Evolutionary conservation across 805 yeast genomes (phyloP).

Genomic region (Kazachstania viticola): DNA sequence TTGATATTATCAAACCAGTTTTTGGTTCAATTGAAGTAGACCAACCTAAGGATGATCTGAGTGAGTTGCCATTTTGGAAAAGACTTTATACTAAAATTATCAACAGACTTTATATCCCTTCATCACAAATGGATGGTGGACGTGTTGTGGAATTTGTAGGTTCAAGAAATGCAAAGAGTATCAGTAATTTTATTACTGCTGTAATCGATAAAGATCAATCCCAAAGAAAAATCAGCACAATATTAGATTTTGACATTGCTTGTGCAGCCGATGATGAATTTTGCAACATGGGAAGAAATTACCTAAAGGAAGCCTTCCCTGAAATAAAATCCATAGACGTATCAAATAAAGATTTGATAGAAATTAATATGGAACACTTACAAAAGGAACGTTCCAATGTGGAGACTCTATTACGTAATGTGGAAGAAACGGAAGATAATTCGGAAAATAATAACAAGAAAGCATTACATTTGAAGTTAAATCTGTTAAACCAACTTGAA

Average conservation of each 20-base stretch:
- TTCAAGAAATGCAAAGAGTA: conserved; percentile 34
- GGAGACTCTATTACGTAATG: too few species aligned
- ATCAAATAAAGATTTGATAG: too few species aligned
- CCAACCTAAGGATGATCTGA: conserved; percentile 1
- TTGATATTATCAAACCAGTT: conserved; percentile 43
- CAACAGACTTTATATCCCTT: conserved; percentile 5
- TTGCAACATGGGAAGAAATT: conserved; percentile 12
- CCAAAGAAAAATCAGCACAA: too few species aligned
- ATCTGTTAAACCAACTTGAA: too few species aligned
- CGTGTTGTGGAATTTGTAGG: conserved; percentile 49
- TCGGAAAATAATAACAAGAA: too few species aligned
- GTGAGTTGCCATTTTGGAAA: conserved; percentile 6
- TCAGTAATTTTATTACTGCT: conserved; percentile 42
- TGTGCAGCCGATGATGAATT: conserved; percentile 5
- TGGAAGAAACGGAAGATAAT: too few species aligned
- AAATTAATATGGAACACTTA: too few species aligned
- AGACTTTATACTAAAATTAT: conserved; percentile 3
- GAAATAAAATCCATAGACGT: too few species aligned
- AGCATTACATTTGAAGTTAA: too few species aligned
- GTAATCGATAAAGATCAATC: too few species aligned
- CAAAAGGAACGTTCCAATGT: too few species aligned
- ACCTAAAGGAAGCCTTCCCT: background rate
- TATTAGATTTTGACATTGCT: too few species aligned
- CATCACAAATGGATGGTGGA: conserved; percentile 17
- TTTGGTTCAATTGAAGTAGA: conserved; percentile 1